Base-by-base conservation (phyloP, 257 asterid species). In the Fraxinus quadrangulata region DNA sequence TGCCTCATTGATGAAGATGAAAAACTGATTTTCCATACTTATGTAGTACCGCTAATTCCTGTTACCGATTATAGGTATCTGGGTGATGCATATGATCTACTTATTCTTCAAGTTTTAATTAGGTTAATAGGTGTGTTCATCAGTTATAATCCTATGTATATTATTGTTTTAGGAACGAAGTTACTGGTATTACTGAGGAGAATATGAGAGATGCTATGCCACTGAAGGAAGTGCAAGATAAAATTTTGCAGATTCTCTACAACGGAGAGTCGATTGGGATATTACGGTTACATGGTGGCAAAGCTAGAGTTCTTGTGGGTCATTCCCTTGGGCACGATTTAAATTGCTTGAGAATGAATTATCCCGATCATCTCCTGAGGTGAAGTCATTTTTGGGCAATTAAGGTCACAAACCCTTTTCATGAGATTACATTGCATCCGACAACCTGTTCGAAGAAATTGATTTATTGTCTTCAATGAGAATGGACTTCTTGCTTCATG, bases 351-450 rank as follows among this genome's bases (percentile, higher is more conserved):
- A 67, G 36, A 61, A 79, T 85, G 84, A 26, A 83, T 77, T 89
- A 84, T 82, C 93, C 89, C 17, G 83, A 85, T 85, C 88, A 83
- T 84, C 40, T 87, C 72, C 82, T 84, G 79, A 87, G 93, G 93
- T 89, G 71, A 70, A 72, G 78, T 79, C 61, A 67, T 67, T 74
- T 24, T 75, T 49, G 36, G 77, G 33, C 76, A 42, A 14, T 37
- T 68, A 47, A 83, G 78, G 72, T 59, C 61, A 78, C 66, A 40
- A 72, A 56, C 12, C 77, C 74, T 73, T 79, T 59, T 79, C 67
- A 67, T 79, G 70, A 37, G 69, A 72, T 66, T 3, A 63, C 69
- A 63, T 26, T 63, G 36, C 34, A 23, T 9, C 2, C 1, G 69
- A 24, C 33, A 3, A 63, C 6, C 9, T 12, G 34, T 63, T 31